Evolutionary conservation across 2,329 filamentous ascomycete genomes (phyloP).

Genomic region (Trichoderma afroharzianum): DNA sequence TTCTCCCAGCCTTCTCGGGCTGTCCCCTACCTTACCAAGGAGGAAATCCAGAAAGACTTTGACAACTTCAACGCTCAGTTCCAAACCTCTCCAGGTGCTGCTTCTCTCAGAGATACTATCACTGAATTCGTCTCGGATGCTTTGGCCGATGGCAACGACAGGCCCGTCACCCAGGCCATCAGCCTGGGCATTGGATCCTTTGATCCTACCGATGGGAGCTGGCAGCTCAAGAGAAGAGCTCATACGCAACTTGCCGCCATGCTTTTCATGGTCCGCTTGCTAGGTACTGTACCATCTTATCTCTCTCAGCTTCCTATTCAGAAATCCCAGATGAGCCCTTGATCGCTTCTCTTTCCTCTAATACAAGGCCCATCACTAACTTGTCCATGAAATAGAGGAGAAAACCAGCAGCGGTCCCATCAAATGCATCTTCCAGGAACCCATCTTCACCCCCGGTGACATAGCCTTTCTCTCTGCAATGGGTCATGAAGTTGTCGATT

Average conservation of each 20-base stretch:
- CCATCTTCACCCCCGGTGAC: constrained; percentile 47
- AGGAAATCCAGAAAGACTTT: neutral
- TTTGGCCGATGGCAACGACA: neutral
- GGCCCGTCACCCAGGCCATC: constrained; percentile 35
- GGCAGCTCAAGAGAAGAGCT: constrained; percentile 42
- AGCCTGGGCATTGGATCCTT: constrained; percentile 56
- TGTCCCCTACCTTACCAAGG: neutral
- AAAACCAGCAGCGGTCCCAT: constrained; percentile 22
- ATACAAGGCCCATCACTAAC: neutral
- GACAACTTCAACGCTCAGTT: neutral
- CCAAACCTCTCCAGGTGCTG: neutral
- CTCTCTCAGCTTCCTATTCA: too few relatives aligned
- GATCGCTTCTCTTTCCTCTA: neutral
- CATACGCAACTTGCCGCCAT: constrained; percentile 53
- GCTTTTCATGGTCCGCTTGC: constrained; percentile 41
- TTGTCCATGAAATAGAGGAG: neutral
- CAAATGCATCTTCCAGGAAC: constrained; percentile 52
- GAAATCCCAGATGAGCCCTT: neutral
- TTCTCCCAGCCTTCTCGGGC: neutral
- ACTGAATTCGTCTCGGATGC: too few relatives aligned
- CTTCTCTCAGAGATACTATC: neutral
- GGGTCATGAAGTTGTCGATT: constrained; percentile 44
- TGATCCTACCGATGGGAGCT: constrained; percentile 46
- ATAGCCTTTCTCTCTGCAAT: constrained; percentile 43
- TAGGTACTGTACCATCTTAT: constrained; percentile 39